Evolutionary conservation across 257 asterid genomes (phyloP).

Genomic region (Forsythia suspensa): DNA sequence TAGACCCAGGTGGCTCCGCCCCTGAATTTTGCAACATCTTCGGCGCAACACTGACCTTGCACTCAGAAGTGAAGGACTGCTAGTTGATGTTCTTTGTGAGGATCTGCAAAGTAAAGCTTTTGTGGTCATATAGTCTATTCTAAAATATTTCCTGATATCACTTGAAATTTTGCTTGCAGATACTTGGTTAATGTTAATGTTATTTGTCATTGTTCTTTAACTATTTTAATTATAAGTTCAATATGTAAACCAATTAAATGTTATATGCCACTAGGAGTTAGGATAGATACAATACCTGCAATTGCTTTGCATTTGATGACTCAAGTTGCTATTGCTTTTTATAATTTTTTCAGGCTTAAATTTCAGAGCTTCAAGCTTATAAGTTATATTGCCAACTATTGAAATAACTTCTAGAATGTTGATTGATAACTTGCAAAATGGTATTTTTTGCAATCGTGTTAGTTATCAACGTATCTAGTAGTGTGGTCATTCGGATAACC

Average conservation of each 20-base stretch:
- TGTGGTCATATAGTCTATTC: constrained; percentile 50
- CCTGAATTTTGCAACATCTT: constrained; percentile 50
- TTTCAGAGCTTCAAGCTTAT: not conserved
- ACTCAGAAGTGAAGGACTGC: constrained; percentile 65
- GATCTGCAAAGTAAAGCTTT: constrained; percentile 61
- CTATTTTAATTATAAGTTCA: not conserved
- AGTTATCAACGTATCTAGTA: not conserved
- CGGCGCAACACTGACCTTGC: constrained; percentile 84
- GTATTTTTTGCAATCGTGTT: not conserved
- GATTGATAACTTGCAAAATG: not conserved
- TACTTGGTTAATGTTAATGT: not conserved
- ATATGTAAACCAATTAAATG: not conserved
- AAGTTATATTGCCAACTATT: too few relatives aligned
- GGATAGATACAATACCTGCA: not conserved
- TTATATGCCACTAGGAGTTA: not conserved
- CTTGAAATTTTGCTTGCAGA: not conserved
- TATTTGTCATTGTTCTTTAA: not conserved
- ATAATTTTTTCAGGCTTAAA: not conserved
- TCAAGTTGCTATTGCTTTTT: not conserved
- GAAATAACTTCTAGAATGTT: not conserved
- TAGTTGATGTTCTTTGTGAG: constrained; percentile 92
- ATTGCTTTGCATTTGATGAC: not conserved
- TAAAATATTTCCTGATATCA: not conserved
- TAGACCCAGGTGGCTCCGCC: too few relatives aligned
- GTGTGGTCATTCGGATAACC: not conserved